Evolutionary conservation across 116 monocot species (phyloP).

Genomic region (Phalaenopsis hybrid): DNA sequence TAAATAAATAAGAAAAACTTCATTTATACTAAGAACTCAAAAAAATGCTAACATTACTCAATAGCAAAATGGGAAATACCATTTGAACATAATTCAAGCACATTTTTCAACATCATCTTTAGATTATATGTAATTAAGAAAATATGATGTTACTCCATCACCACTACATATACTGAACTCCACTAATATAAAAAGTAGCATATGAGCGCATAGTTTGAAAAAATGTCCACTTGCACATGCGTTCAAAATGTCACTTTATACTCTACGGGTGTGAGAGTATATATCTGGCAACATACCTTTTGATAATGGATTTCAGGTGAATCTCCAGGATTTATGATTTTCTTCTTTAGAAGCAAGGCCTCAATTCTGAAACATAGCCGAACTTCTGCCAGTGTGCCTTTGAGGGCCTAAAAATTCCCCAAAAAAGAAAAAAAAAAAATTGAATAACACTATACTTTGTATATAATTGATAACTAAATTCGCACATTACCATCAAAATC

Average conservation of each 20-base stretch:
- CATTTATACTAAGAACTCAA: not conserved
- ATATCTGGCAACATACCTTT: slow-evolving; percentile 52
- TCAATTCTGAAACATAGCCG: slow-evolving; percentile 74
- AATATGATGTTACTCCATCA: not conserved
- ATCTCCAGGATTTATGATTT: slow-evolving; percentile 62
- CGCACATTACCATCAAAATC: not conserved
- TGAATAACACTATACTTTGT: not conserved
- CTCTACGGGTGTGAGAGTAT: not conserved
- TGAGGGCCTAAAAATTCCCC: slow-evolving; percentile 44
- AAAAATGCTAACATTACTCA: not conserved
- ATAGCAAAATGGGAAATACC: not conserved
- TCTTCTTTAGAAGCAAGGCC: slow-evolving; percentile 74
- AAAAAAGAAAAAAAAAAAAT: not conserved
- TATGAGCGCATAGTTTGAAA: not conserved
- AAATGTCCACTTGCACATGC: too few relatives aligned
- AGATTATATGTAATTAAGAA: not conserved
- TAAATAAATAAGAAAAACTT: not conserved
- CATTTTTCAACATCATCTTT: not conserved
- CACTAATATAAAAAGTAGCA: not conserved
- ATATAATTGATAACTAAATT: not conserved
- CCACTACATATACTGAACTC: not conserved
- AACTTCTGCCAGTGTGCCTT: slow-evolving; percentile 70
- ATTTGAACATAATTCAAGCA: not conserved
- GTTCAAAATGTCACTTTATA: too few relatives aligned
- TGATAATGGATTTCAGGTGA: slow-evolving; percentile 66